These are phyloP conservation scores for Hyphopichia buzzinii DNA, from an alignment of 1,139 yeast genomes.

Conservation along the genomic window DNA sequence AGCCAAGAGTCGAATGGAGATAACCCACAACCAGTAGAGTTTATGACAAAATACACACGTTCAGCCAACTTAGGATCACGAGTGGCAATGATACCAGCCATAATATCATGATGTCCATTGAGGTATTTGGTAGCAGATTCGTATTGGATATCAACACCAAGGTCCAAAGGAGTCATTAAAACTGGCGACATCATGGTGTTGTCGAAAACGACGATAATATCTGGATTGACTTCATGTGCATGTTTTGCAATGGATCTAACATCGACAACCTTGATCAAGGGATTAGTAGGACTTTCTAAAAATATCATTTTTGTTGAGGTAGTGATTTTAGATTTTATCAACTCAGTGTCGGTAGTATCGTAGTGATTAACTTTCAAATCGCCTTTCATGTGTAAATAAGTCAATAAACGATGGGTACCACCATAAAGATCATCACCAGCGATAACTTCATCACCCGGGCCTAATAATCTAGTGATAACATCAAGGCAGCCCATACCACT, in stretches of 20 bases:
- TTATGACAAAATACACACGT: constrained; percentile 69
- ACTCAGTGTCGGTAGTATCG: constrained; percentile 73
- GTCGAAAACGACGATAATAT: constrained; percentile 78
- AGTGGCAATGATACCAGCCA: constrained; percentile 90
- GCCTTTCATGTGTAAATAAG: constrained; percentile 66
- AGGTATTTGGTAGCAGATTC: constrained; percentile 91
- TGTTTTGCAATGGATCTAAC: constrained; percentile 60
- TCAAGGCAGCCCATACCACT: constrained; percentile 94
- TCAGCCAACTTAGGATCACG: constrained; percentile 63
- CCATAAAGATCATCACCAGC: constrained; percentile 95
- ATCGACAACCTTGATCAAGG: constrained; percentile 84
- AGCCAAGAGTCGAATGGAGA: constrained; percentile 93
- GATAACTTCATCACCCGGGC: constrained; percentile 79
- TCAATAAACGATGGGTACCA: constrained; percentile 83
- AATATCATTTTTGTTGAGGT: constrained; percentile 67
- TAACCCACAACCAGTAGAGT: constrained; percentile 87
- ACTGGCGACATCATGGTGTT: constrained; percentile 96
- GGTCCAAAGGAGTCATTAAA: constrained; percentile 76
- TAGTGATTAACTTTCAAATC: constrained; percentile 70
- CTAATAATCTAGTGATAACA: constrained; percentile 69
- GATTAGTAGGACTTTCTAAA: constrained; percentile 90
- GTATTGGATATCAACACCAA: constrained; percentile 87
- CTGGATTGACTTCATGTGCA: constrained; percentile 68
- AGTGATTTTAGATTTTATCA: constrained; percentile 53
- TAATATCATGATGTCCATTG: constrained; percentile 92